Conservation (phyloP, 192 early-diverging fungal genomes). For the Pecoramyces ruminantium region DNA sequence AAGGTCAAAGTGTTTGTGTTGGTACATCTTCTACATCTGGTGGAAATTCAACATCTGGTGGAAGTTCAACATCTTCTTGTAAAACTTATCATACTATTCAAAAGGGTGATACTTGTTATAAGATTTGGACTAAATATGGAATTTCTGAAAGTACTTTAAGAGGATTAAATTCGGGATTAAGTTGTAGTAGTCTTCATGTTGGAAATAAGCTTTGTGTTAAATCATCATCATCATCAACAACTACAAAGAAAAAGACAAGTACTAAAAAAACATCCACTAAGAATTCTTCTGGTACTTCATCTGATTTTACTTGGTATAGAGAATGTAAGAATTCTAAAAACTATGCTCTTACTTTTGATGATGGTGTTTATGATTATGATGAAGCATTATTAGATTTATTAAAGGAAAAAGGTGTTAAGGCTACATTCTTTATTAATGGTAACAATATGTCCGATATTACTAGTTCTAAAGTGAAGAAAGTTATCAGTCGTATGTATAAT, state of each 20-base stretch:
- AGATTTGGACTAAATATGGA: background rate
- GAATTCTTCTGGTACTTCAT: background rate
- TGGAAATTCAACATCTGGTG: background rate
- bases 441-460: constrained; percentile 9
- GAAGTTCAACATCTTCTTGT: background rate
- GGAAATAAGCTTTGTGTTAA: background rate
- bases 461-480: background rate
- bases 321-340: background rate
- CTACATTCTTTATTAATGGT: constrained; percentile 49
- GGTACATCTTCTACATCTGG: background rate
- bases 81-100: background rate
- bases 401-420: constrained; percentile 20
- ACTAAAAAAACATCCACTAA: too few species aligned
- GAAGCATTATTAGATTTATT: constrained; percentile 24
- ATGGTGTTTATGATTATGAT: constrained; percentile 32
- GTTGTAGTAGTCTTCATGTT: background rate
- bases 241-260: too few species aligned
- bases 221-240: background rate
- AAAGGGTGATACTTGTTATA: background rate
- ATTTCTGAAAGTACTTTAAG: background rate
- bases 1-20: background rate
- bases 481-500: background rate
- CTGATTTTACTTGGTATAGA: background rate
- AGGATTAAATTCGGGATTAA: background rate
- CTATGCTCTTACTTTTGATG: constrained; percentile 45